Evolutionary conservation across 2,329 filamentous ascomycete species (phyloP), one percentile per base, ranked within the genome.

Genomic region (Ceratocystis lukuohia): DNA sequence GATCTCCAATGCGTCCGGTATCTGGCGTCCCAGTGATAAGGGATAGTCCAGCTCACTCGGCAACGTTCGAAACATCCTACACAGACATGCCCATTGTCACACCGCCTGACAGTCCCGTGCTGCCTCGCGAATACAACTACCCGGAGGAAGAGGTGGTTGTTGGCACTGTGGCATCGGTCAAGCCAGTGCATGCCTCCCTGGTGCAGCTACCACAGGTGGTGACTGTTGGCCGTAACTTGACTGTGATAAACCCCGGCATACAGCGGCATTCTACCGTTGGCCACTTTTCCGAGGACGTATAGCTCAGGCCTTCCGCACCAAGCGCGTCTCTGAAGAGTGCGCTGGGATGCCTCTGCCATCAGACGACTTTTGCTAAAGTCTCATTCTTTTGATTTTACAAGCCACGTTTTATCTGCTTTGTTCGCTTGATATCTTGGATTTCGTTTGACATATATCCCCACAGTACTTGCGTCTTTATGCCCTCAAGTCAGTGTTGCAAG

Each of bases 31-130:
- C 82, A n/a, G 77, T 85, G 41, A 80, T 85, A 72, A 79, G 84
- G 69, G 80, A 83, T n/a, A 83, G 86, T n/a, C 86, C 86, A 17
- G 84, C 82, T 20, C 80, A 84, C 65, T 85, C 83, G 2, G 61
- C 61, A 4, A 48, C 61, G 6, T 48, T 48, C 28, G 41, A 63
- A n/a, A 63, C 61, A n/a, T 48, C 41, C 15, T 63, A 46, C 28
- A 44, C 45, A 30, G 61, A 63, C 41, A 17, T 33, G 22, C 61
- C 61, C 17, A 46, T 46, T 48, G 25, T 63, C 17, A 63, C 41
- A 25, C 61, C 61, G 8, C 61, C 61, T 25, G 61, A 63, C 22
- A 63, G 61, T n/a, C 61, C 61, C 7, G 20, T 63, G 41, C 22
- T 63, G n/a, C 61, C 61, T 12, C 15, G 44, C 15, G 61, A 63